Evolutionary conservation across 2,329 filamentous ascomycete genomes (phyloP), one percentile per base, ranked within the genome.

Genomic region (Talaromyces sp.): DNA sequence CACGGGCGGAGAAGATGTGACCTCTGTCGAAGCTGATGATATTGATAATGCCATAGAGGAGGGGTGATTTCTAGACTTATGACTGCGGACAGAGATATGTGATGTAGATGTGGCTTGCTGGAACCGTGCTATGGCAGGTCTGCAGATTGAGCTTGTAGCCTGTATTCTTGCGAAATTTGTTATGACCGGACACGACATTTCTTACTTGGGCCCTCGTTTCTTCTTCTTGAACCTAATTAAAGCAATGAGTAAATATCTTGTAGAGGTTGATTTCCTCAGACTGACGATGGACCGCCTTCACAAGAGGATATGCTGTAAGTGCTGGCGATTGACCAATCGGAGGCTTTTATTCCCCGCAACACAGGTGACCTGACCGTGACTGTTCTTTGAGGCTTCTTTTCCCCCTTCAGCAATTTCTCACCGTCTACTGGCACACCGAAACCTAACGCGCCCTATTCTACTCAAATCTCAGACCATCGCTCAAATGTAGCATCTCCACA

Each of bases 251-350:
- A 23, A 23, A 23, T 48, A 8, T 25, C 12, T 14, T 23, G 44
- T 48, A 25, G 23, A 21, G 55, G 33, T 44, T 58, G 55, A 44
- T 39, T 21, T 48, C 16, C 16, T 40, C 39, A 7, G 18, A 50
- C 31, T 33, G 46, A 50, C 25, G 25, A 50, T 23, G 40, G 18
- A 3, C 16, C 40, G 16, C 28, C 42, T 46, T 23, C 21, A 21
- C 44, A 48, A 50, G 33, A 52, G 16, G 28, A 28, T 18, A 33
- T 33, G 28, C 48, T 35, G 9, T 33, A n/a, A 21, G 31, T 5
- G n/a, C n/a, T 21, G 31, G 7, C 58, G 52, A 21, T 21, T n/a
- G 54, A 18, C 61, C 44, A 62, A 62, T 62, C 61, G 61, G 61
- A 58, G 48, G 42, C 21, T 14, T 54, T 35, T 18, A 11, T 54